These are phyloP conservation scores for Eucalyptus albens DNA, from an alignment of 345 rosid species.

Conservation along the genomic window DNA sequence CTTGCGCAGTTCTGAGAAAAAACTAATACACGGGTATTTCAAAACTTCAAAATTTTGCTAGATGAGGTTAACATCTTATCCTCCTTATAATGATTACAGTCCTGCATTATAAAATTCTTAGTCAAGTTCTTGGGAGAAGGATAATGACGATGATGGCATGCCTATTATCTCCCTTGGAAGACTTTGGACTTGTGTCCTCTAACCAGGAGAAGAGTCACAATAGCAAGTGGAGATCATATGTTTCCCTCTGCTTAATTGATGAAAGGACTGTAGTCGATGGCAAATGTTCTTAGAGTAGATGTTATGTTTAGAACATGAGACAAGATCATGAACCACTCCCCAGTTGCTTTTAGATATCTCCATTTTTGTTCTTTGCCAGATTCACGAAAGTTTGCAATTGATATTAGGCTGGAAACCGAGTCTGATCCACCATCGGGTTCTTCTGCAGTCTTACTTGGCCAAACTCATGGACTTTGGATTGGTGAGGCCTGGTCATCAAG, in stretches of 20 bases:
- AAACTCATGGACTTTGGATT: background rate
- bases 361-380: background rate
- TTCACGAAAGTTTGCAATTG: background rate
- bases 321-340: background rate
- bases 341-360: background rate
- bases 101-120: background rate
- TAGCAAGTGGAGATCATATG: background rate
- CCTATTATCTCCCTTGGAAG: background rate
- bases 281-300: background rate
- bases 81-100: background rate
- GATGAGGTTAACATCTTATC: background rate
- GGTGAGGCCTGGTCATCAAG: background rate
- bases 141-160: background rate
- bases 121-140: background rate
- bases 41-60: background rate
- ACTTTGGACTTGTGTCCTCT: background rate
- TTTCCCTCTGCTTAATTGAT: background rate
- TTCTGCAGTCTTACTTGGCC: background rate
- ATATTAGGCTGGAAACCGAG: background rate
- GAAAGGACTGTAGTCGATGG: background rate
- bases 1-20: background rate
- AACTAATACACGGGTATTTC: background rate
- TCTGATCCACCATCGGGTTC: background rate
- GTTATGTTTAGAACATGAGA: background rate
- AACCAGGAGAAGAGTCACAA: background rate